Evolutionary conservation across 225 moss, liverwort and hornwort genomes (phyloP), one percentile per base, ranked within the genome.

Genomic region (Sphagnum tenellum): DNA sequence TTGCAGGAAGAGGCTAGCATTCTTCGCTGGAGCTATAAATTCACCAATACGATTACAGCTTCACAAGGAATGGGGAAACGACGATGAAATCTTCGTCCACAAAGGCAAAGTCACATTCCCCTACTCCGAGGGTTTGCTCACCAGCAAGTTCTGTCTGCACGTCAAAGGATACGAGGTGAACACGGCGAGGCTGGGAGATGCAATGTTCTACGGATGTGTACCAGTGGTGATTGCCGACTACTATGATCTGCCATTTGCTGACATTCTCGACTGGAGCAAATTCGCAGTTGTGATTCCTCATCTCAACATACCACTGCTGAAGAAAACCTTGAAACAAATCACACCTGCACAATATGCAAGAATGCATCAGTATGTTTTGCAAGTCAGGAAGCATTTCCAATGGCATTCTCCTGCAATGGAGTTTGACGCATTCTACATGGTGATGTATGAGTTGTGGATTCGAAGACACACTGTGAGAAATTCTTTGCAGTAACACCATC

Each of bases 111-210:
- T 76, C 6, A 48, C 47, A 12, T 74, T 74, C 13, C 72, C 73
- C 7, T 78, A 82, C 12, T 71, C 68, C 8, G 56, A 68, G 57
- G 75, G 73, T 45, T 50, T 82, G 2, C 73, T 69, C 2, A 65
- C 61, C 3, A 78, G 75, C 72, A 82, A 73, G 64, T 82, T 68
- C 73, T 78, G 82, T 67, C 57, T 82, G 5, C 82, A 82, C 47
- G 82, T 82, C 59, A 75, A 60, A 60, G 82, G 82, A 13, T 78
- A 66, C 44, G 82, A 78, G 56, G 82, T 82, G 4, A 82, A 82
- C 29, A 82, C 82, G 5, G 82, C 82, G 7, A 78, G 82, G 44
- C 56, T 82, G 1, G 75, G 59, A 2, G 78, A 82, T 63, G 78
- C 78, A 10, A 64, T 82, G 56, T 44, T 72, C 73, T 82, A 72